Evolutionary conservation across 2,329 filamentous ascomycete species (phyloP).

Genomic region (Ophiostoma himal-ulmi): DNA sequence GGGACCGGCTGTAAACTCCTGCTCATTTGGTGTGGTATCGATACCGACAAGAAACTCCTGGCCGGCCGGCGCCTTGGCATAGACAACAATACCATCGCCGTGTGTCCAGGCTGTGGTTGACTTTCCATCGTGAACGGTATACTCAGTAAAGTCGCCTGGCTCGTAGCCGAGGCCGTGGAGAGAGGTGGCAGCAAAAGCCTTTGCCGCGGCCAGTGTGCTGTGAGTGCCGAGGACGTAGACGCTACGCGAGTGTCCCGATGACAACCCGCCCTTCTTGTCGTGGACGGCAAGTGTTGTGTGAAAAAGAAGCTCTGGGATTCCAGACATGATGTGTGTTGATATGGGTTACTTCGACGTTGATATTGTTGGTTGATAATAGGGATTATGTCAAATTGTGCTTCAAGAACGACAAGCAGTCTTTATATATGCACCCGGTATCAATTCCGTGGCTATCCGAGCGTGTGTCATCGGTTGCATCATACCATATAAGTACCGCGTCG

Average conservation of each 20-base stretch:
- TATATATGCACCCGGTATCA: neutral
- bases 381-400: neutral
- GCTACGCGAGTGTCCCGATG: conserved; percentile 30
- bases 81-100: conserved; percentile 37
- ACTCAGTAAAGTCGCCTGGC: conserved; percentile 36
- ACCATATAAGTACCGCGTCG: neutral
- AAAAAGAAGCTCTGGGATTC: conserved; percentile 34
- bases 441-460: neutral
- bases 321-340: conserved; percentile 21
- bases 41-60: conserved; percentile 37
- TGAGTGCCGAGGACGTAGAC: conserved; percentile 38
- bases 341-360: neutral
- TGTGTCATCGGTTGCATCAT: neutral
- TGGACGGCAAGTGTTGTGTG: conserved; percentile 32
- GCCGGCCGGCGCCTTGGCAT: conserved; percentile 34
- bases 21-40: conserved; percentile 37
- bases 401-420: neutral
- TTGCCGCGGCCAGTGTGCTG: conserved; percentile 35
- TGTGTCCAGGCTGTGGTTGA: conserved; percentile 32
- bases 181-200: conserved; percentile 33
- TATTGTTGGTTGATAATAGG: neutral
- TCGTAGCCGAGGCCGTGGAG: conserved; percentile 35
- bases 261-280: conserved; percentile 10
- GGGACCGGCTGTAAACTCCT: conserved; percentile 28
- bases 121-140: conserved; percentile 26